Percentiles rank a stretch among this genome's conserved stretches.
phyloP scores from a whole-genome alignment of 2,329 filamentous ascomycete genomes.

The Anthostomella pinea region DNA sequence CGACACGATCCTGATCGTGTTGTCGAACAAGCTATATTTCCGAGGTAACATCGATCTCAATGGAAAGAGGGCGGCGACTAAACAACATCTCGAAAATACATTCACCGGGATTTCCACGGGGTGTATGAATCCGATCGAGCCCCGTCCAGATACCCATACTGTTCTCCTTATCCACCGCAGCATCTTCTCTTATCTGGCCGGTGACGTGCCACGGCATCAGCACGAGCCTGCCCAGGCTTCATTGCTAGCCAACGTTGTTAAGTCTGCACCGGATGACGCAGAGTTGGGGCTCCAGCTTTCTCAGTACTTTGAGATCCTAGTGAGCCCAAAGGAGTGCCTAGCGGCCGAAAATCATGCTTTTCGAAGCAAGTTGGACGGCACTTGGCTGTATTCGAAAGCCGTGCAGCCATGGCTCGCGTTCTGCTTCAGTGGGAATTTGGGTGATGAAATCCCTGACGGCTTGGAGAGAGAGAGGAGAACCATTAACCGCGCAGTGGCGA shows the following conservation, averaged over 20 bases:
- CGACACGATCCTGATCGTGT: constrained; percentile 22
- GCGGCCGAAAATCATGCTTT: constrained; percentile 25
- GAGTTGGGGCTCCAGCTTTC: constrained; percentile 26
- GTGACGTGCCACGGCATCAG: constrained; percentile 28
- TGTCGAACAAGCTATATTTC: constrained; percentile 28
- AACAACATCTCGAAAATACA: constrained; percentile 11
- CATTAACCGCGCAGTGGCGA: constrained; percentile 44
- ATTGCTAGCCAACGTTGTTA: constrained; percentile 21
- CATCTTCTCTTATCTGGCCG: constrained; percentile 30
- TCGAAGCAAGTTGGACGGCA: constrained; percentile 23
- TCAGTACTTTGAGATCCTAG: constrained; percentile 25
- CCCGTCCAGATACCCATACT: constrained; percentile 2
- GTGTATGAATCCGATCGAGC: neutral
- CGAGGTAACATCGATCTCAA: constrained; percentile 7
- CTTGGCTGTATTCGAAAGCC: constrained; percentile 27
- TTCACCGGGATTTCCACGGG: constrained; percentile 3
- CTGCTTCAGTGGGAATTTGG: too few species aligned
- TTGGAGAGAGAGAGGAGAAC: constrained; percentile 26
- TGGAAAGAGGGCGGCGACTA: constrained; percentile 11
- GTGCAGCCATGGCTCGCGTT: constrained; percentile 36
- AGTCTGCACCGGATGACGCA: constrained; percentile 11
- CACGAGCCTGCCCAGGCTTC: constrained; percentile 11
- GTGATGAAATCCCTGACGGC: constrained; percentile 28
- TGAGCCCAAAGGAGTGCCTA: constrained; percentile 27
- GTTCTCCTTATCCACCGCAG: constrained; percentile 25